A percentile compares a stretch with the other conserved stretches of the same genome.
Conservation (phyloP, 805 yeast genomes). For the Starmerella khaoyaiensis region DNA sequence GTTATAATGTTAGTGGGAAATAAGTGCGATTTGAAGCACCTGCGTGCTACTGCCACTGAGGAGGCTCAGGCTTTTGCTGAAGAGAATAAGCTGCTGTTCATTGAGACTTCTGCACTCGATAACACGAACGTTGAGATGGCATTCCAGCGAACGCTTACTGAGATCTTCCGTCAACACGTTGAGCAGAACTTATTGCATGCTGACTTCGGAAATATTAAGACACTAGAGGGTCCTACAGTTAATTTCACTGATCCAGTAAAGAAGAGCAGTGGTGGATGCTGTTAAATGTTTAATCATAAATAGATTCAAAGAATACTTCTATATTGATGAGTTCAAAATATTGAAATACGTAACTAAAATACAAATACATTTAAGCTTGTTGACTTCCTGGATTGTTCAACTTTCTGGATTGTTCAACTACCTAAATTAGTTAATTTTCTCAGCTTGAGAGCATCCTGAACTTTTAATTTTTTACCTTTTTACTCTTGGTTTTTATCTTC, state of each 20-base stretch:
- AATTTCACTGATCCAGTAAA: slow-evolving; percentile 84
- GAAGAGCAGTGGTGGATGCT: slow-evolving; percentile 50
- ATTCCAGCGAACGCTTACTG: slow-evolving; percentile 82
- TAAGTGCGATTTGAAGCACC: slow-evolving; percentile 86
- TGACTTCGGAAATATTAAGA: slow-evolving; percentile 51
- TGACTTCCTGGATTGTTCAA: no score
- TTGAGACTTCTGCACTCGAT: slow-evolving; percentile 90
- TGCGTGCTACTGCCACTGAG: slow-evolving; percentile 94
- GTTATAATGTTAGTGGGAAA: slow-evolving; percentile 95
- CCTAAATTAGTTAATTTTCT: no score
- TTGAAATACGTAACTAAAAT: no score
- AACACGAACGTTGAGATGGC: slow-evolving; percentile 91
- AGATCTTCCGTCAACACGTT: slow-evolving; percentile 91
- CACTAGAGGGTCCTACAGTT: slow-evolving; percentile 80
- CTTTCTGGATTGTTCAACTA: no score
- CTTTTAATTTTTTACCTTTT: no score
- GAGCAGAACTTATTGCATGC: slow-evolving; percentile 75
- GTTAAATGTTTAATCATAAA: slow-evolving; percentile 40
- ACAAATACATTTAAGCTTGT: no score
- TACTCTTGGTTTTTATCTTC: no score
- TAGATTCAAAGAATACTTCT: no score
- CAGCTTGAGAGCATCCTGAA: no score
- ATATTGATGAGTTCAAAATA: no score
- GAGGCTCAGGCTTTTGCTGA: slow-evolving; percentile 78
- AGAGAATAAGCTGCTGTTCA: slow-evolving; percentile 81